A percentile compares a stretch with the other conserved stretches of the same genome.
These are phyloP conservation scores for Emmonsiellopsis sp. DNA, from an alignment of 2,329 filamentous ascomycete species.

Conservation along the genomic window DNA sequence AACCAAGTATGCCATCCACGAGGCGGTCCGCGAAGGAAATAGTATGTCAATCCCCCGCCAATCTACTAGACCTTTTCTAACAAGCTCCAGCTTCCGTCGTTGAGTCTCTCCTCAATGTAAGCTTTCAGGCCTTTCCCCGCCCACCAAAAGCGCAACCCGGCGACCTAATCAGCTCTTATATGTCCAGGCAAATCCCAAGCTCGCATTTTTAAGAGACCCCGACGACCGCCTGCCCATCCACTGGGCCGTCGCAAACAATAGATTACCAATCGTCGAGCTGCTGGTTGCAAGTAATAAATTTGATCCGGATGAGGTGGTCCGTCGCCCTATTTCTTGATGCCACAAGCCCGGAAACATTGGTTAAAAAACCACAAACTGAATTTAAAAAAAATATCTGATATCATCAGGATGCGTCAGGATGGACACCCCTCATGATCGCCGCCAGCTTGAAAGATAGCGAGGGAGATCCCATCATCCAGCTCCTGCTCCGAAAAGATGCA, in stretches of 20 bases:
- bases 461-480: constrained; percentile 36
- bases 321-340: background rate
- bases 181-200: constrained; percentile 64
- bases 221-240: constrained; percentile 87
- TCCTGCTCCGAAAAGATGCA: constrained; percentile 38
- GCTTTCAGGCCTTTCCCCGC: constrained; percentile 23
- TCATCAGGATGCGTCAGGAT: constrained; percentile 38
- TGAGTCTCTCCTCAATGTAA: constrained; percentile 64
- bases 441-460: constrained; percentile 38
- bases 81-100: constrained; percentile 51
- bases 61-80: constrained; percentile 13
- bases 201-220: constrained; percentile 64
- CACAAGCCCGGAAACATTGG: background rate
- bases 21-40: constrained; percentile 75
- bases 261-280: constrained; percentile 62
- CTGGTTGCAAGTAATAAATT: constrained; percentile 64
- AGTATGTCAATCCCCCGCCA: constrained; percentile 44
- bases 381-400: background rate
- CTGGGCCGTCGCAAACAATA: constrained; percentile 85
- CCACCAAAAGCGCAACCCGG: constrained; percentile 6
- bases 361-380: background rate
- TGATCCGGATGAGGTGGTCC: constrained; percentile 71
- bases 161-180: constrained; percentile 2
- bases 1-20: constrained; percentile 74
- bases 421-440: constrained; percentile 44